These are phyloP conservation scores for Leccinum variabile DNA, from an alignment of 1,284 basidiomycete genomes.

Conservation along the genomic window DNA sequence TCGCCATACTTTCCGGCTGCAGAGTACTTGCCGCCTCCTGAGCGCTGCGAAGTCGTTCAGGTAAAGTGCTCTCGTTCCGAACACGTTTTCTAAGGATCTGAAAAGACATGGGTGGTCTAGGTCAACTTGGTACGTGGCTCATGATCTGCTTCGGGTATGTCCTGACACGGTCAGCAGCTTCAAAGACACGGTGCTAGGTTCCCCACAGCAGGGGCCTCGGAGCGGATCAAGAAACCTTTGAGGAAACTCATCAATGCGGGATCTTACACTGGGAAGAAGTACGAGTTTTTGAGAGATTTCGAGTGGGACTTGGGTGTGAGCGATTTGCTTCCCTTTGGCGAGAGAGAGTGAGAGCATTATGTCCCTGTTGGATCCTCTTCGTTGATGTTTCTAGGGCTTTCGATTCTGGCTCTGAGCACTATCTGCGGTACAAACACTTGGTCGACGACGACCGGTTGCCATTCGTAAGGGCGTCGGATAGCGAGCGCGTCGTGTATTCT, in stretches of 20 bases:
- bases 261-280: conserved; percentile 45
- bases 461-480: conserved; percentile 67
- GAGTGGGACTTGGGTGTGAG: conserved; percentile 61
- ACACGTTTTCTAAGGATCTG: neutral
- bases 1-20: conserved; percentile 56
- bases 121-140: conserved; percentile 57
- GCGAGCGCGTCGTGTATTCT: conserved; percentile 63
- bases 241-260: conserved; percentile 50
- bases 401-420: conserved; percentile 49
- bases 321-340: conserved; percentile 69
- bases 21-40: conserved; percentile 48
- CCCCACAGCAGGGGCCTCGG: conserved; percentile 58
- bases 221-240: conserved; percentile 50
- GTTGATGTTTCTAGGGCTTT: conserved; percentile 42
- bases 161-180: conserved; percentile 47
- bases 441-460: conserved; percentile 48
- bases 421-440: conserved; percentile 51
- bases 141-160: neutral
- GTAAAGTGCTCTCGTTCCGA: conserved; percentile 33
- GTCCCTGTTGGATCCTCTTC: neutral
- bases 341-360: conserved; percentile 55
- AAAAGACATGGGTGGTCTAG: conserved; percentile 30
- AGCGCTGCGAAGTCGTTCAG: conserved; percentile 55
- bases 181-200: conserved; percentile 84
- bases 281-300: conserved; percentile 64